Conservation (phyloP, 2,329 filamentous ascomycete species). For the Fusarium proliferatum region DNA sequence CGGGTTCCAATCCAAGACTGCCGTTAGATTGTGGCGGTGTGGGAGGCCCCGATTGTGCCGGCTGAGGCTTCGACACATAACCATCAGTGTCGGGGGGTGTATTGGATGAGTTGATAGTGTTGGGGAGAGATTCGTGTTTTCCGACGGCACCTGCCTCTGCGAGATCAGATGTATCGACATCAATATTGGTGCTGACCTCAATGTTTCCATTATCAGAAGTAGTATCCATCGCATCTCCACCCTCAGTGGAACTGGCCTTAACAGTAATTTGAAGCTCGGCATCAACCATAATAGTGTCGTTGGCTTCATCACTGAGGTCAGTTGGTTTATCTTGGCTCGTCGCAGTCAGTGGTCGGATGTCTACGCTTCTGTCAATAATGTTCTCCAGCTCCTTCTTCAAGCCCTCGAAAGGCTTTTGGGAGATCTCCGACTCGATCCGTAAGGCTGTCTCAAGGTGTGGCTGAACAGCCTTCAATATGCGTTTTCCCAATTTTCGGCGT, state of each 20-base stretch:
- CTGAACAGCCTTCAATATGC: slow-evolving; percentile 86
- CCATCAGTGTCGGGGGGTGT: slow-evolving; percentile 63
- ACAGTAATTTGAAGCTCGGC: slow-evolving; percentile 62
- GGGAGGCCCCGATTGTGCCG: slow-evolving; percentile 61
- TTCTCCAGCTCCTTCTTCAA: slow-evolving; percentile 79
- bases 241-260: slow-evolving; percentile 44
- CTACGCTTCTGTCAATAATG: slow-evolving; percentile 76
- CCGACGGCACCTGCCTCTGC: slow-evolving; percentile 45
- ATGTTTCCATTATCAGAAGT: slow-evolving; percentile 56
- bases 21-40: slow-evolving; percentile 76
- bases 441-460: slow-evolving; percentile 80
- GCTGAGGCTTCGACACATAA: slow-evolving; percentile 51
- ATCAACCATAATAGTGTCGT: slow-evolving; percentile 65
- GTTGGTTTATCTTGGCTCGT: slow-evolving; percentile 52
- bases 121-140: slow-evolving; percentile 40
- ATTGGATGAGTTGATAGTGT: slow-evolving; percentile 47
- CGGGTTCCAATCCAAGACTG: slow-evolving; percentile 61
- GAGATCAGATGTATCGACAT: slow-evolving; percentile 58
- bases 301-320: slow-evolving; percentile 53
- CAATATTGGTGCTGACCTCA: slow-evolving; percentile 59
- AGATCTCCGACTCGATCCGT: slow-evolving; percentile 84
- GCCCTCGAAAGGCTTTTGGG: slow-evolving; percentile 74
- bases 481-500: slow-evolving; percentile 85
- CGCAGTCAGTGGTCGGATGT: slow-evolving; percentile 56
- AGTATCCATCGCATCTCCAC: slow-evolving; percentile 51